These are phyloP conservation scores for Colletotrichum somersetense DNA, from an alignment of 2,329 filamentous ascomycete species.

Conservation along the genomic window DNA sequence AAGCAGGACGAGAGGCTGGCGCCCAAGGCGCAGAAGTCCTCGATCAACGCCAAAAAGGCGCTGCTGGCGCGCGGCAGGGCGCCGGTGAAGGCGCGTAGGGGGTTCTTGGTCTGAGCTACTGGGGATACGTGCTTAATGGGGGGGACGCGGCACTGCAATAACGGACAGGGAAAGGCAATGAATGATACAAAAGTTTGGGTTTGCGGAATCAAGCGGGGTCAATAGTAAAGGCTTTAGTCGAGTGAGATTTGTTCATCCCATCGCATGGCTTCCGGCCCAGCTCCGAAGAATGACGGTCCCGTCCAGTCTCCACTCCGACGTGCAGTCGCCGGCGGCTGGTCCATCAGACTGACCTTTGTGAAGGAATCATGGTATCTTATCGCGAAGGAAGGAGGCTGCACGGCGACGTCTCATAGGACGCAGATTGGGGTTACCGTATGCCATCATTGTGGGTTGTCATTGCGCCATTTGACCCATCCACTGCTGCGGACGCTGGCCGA, in stretches of 20 bases:
- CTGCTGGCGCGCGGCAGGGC: slow-evolving; percentile 61
- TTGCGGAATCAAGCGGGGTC: slow-evolving; percentile 18
- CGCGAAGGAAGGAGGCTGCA: neutral
- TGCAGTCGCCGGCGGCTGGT: neutral
- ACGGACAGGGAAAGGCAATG: slow-evolving; percentile 2
- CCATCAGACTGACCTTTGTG: neutral
- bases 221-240: neutral
- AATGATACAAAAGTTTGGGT: slow-evolving; percentile 32
- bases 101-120: slow-evolving; percentile 57
- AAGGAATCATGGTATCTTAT: neutral
- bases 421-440: slow-evolving; percentile 27
- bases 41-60: slow-evolving; percentile 57
- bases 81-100: slow-evolving; percentile 52
- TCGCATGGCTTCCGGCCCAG: neutral
- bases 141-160: neutral
- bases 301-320: slow-evolving; percentile 1
- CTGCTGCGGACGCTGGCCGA: slow-evolving; percentile 26
- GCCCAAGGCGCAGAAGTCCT: slow-evolving; percentile 60
- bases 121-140: slow-evolving; percentile 4
- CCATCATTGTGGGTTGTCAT: slow-evolving; percentile 36
- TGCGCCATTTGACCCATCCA: slow-evolving; percentile 39
- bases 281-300: slow-evolving; percentile 15
- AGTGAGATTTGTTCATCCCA: slow-evolving; percentile 9
- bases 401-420: slow-evolving; percentile 16
- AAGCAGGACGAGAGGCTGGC: slow-evolving; percentile 61